phyloP scores from a whole-genome alignment of 1,284 basidiomycete genomes.

The Apiotrichum porosum region DNA sequence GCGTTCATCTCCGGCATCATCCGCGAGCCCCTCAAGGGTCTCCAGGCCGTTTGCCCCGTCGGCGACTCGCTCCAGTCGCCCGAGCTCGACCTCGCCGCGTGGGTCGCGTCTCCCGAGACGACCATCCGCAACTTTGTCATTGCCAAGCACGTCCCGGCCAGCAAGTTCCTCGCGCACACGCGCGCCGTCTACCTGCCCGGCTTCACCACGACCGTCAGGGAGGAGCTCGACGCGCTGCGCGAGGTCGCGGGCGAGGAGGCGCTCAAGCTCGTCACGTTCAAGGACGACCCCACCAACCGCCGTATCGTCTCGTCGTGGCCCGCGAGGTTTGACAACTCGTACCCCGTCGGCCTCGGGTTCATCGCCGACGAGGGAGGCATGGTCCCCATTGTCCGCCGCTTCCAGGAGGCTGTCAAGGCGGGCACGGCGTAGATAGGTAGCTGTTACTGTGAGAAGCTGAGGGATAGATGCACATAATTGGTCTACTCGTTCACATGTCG shows the following conservation, averaged over 20 bases:
- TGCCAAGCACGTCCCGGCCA: constrained; percentile 55
- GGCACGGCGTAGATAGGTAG: too few species aligned
- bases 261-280: constrained; percentile 44
- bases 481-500: too few species aligned
- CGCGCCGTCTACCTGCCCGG: constrained; percentile 49
- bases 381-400: constrained; percentile 43
- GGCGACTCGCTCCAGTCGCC: constrained; percentile 40
- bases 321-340: constrained; percentile 42
- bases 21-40: constrained; percentile 59
- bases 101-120: constrained; percentile 57
- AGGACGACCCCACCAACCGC: constrained; percentile 47
- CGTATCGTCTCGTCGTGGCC: constrained; percentile 48
- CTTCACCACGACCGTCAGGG: constrained; percentile 44
- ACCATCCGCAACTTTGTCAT: constrained; percentile 57
- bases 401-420: constrained; percentile 43
- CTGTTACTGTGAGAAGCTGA: too few species aligned
- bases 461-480: too few species aligned
- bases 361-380: constrained; percentile 44
- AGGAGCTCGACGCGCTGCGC: constrained; percentile 44
- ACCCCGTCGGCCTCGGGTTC: constrained; percentile 43
- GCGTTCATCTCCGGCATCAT: constrained; percentile 62
- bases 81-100: constrained; percentile 52
- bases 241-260: constrained; percentile 43
- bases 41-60: constrained; percentile 56
- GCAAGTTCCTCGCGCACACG: constrained; percentile 54